Percentiles rank a stretch among this genome's conserved stretches.
Conservation (phyloP, 2,329 filamentous ascomycete genomes). For the Chaetomium olivaceum region DNA sequence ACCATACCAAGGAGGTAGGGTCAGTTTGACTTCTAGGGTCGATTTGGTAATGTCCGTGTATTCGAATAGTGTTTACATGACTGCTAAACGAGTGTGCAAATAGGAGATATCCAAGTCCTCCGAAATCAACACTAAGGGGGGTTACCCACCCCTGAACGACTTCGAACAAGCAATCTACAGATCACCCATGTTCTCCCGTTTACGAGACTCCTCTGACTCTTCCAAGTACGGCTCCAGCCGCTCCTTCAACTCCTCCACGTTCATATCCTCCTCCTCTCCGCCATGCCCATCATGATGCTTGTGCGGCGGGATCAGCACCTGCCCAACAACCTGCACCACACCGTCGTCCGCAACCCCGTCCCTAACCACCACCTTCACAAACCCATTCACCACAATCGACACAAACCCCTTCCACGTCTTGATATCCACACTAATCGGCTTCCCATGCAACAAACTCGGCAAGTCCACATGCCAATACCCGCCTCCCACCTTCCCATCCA, state of each 20-base stretch:
- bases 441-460: slow-evolving; percentile 68
- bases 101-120: background rate
- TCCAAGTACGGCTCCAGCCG: slow-evolving; percentile 31
- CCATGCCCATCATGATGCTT: slow-evolving; percentile 41
- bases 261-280: slow-evolving; percentile 44
- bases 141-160: background rate
- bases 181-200: slow-evolving; percentile 6
- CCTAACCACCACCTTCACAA: slow-evolving; percentile 62
- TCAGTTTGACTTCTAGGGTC: background rate
- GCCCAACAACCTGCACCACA: slow-evolving; percentile 74
- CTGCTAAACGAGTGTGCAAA: slow-evolving; percentile 7
- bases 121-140: background rate
- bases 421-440: slow-evolving; percentile 70
- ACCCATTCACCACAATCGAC: slow-evolving; percentile 74
- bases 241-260: slow-evolving; percentile 27
- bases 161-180: slow-evolving; percentile 5
- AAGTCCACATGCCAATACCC: slow-evolving; percentile 61
- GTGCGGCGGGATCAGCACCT: slow-evolving; percentile 75
- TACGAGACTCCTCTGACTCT: background rate
- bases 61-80: background rate
- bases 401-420: slow-evolving; percentile 67
- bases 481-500: slow-evolving; percentile 27
- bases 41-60: background rate
- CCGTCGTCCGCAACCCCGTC: slow-evolving; percentile 77
- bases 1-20: background rate